phyloP scores from a whole-genome alignment of 2,329 filamentous ascomycete species.

The Monilinia polystroma region DNA sequence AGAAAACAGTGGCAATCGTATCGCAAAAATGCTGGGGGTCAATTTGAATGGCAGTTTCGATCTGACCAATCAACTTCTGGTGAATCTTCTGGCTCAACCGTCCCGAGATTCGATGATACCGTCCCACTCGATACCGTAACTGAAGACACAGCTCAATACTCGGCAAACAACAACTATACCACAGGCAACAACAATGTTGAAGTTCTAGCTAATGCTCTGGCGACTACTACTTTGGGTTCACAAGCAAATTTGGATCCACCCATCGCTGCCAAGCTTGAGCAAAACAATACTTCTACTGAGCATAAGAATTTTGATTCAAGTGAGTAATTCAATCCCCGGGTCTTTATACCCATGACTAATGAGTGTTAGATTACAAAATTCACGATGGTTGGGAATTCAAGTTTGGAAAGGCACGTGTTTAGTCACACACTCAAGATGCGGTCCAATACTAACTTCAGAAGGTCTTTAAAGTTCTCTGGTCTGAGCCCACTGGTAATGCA shows the following conservation, averaged over 20 bases:
- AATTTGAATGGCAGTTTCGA: background rate
- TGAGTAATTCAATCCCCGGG: background rate
- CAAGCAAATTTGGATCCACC: background rate
- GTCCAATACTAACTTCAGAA: background rate
- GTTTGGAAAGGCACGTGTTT: constrained; percentile 1
- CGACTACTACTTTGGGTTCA: background rate
- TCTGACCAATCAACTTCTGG: background rate
- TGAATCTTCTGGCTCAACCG: background rate
- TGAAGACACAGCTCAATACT: background rate
- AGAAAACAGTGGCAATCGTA: background rate
- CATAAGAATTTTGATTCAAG: background rate
- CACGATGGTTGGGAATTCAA: background rate
- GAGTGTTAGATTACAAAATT: background rate
- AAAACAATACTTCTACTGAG: background rate
- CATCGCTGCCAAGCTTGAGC: background rate
- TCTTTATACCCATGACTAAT: background rate
- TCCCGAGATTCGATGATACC: background rate
- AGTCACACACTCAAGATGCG: no score
- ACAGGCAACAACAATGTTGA: background rate
- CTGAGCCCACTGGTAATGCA: background rate
- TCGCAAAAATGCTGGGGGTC: background rate
- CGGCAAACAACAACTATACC: background rate
- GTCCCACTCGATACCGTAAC: background rate
- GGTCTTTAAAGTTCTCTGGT: constrained; percentile 18
- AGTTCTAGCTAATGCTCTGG: background rate